Evolutionary conservation across 495 filamentous ascomycete genomes (phyloP), one percentile per base, ranked within the genome.

Genomic region (Terfezia boudieri): DNA sequence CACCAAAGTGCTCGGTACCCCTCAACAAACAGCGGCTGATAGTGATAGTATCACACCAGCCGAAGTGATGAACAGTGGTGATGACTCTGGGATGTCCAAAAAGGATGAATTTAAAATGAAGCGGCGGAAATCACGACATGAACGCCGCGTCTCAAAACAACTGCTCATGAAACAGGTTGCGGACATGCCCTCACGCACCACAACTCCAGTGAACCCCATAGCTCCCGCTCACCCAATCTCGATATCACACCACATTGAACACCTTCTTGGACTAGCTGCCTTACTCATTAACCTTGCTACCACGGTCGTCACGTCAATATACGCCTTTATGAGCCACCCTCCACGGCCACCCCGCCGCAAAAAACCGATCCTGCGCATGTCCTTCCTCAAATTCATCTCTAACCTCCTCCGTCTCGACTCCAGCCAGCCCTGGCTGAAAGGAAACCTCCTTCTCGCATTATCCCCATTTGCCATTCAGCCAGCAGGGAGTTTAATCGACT

Each of bases 1-100:
- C 59, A 81, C 77, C 57, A 92, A 80, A 64, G 58, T 78, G 23
- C 63, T 76, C 50, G 71, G 71, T 53, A 57, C 63, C 37, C 62
- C 66, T 55, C 59, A 14, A 5, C 41, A 46, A 53, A 58, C 52
- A 10, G 35, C 56, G 37, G 52, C 53, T 1, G 26, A 32, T 32
- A 32, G 26, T 32, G 26, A 32, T 32, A 32, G 26, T 32, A 46
- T 53, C 55, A 52, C 60, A 64, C 52, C 58, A 65, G 36, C 60
- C 54, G 50, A 60, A 59, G 48, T 63, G 60, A 51, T 60, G 59
- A 61, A 52, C n/a, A 43, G 23, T 32, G 49, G 52, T 16, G 43
- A 36, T 58, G 20, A 55, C 61, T 17, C 52, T 32, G 26, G 26
- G 7, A 2, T 46, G 17, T 56, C 59, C 49, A 56, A 54, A 49